Conservation (phyloP, 805 yeast genomes). For the Pichia kluyveri region DNA sequence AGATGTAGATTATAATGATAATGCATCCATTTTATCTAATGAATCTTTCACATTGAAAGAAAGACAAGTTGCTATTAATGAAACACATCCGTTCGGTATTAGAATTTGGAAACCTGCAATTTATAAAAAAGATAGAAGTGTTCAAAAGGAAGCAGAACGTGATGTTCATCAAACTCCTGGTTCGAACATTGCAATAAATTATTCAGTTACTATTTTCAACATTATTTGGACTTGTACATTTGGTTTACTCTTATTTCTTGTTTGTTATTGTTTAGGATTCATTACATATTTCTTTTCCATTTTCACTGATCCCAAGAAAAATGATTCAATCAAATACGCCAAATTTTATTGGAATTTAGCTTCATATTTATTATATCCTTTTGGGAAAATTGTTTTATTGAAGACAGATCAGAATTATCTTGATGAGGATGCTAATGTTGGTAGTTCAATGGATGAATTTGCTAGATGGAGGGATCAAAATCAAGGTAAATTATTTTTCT, state of each 20-base stretch:
- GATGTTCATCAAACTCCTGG: conserved; percentile 75
- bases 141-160: conserved; percentile 81
- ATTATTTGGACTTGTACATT: conserved; percentile 63
- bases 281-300: conserved; percentile 37
- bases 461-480: conserved; percentile 80
- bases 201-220: conserved; percentile 62
- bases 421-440: conserved; percentile 82
- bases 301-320: conserved; percentile 33
- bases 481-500: conserved; percentile 72
- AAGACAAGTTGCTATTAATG: conserved; percentile 92
- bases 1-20: conserved; percentile 29
- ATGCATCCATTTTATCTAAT: conserved; percentile 35
- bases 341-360: conserved; percentile 53
- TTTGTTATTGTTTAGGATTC: conserved; percentile 44
- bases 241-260: conserved; percentile 51
- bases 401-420: conserved; percentile 72
- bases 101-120: conserved; percentile 98
- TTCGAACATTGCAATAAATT: conserved; percentile 38
- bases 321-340: conserved; percentile 53
- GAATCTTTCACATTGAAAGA: conserved; percentile 87
- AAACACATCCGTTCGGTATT: conserved; percentile 96
- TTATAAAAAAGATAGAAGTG: conserved; percentile 87
- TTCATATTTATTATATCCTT: conserved; percentile 70
- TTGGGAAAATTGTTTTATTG: conserved; percentile 80
- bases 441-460: conserved; percentile 76